Conservation (phyloP, 495 filamentous ascomycete genomes). For the Saxophila tyrrhenica region DNA sequence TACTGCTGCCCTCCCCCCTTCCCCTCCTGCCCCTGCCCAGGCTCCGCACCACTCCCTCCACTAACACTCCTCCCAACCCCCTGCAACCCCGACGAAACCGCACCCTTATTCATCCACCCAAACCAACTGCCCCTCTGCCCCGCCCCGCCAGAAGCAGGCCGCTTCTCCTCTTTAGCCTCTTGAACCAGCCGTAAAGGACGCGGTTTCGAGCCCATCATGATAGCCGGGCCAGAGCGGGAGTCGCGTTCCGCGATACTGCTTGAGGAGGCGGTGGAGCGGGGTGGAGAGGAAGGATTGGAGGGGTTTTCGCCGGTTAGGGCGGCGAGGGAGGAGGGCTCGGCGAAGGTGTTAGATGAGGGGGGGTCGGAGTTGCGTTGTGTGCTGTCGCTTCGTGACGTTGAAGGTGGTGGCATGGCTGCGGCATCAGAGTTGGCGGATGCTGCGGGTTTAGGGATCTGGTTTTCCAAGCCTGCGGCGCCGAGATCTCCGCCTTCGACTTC, state of each 20-base stretch:
- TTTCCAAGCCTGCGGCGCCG: neutral
- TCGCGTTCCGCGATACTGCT: conserved; percentile 1
- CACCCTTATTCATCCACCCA: conserved; percentile 37
- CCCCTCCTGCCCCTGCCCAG: neutral
- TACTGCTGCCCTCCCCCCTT: neutral
- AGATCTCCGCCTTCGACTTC: neutral
- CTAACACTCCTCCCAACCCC: neutral
- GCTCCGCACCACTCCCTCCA: neutral
- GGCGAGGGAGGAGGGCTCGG: neutral
- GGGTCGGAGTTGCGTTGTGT: conserved; percentile 1
- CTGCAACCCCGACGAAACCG: neutral
- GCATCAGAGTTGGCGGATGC: neutral
- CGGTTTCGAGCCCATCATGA: conserved; percentile 65
- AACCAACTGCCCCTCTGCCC: conserved; percentile 51
- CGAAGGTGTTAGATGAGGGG: neutral
- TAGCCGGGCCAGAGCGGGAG: conserved; percentile 11
- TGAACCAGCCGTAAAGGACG: conserved; percentile 80
- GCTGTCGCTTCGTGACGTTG: too few species aligned
- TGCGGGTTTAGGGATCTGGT: neutral
- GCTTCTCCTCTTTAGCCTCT: conserved; percentile 39
- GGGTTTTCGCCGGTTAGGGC: neutral
- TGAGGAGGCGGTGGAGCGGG: conserved; percentile 8
- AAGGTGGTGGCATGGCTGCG: too few species aligned
- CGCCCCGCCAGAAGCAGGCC: conserved; percentile 37
- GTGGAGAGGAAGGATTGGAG: conserved; percentile 15